These are phyloP conservation scores for Helianthus tuberosus DNA, from an alignment of 129 eudicot species.

Conservation along the genomic window DNA sequence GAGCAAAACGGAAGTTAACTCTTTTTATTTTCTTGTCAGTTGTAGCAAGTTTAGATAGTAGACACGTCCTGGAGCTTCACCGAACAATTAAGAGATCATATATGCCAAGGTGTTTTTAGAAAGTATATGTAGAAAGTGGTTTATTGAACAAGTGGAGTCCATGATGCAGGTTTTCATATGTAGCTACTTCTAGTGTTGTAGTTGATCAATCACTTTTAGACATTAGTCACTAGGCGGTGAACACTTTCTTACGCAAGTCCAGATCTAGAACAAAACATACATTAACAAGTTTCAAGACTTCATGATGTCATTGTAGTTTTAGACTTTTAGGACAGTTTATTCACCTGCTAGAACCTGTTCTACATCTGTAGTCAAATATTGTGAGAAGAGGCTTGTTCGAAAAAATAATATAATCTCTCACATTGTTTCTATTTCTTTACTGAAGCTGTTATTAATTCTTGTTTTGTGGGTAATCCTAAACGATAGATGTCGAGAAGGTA, in stretches of 20 bases:
- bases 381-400: neutral
- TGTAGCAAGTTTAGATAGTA: neutral
- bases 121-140: neutral
- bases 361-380: neutral
- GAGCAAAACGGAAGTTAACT: no score
- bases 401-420: neutral
- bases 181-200: neutral
- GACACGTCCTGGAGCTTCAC: neutral
- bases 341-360: conserved; percentile 4
- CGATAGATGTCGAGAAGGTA: conserved; percentile 72
- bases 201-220: neutral
- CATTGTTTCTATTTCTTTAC: conserved; percentile 13
- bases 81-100: neutral
- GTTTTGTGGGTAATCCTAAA: conserved; percentile 24
- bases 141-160: neutral
- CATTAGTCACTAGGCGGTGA: neutral
- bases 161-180: neutral
- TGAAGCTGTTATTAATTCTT: conserved; percentile 4
- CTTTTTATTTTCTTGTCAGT: neutral
- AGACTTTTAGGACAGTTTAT: neutral
- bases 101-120: neutral
- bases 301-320: neutral
- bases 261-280: neutral
- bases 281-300: neutral
- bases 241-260: neutral